Conservation (phyloP, 148 eudicot genomes). For the Silene conica region DNA sequence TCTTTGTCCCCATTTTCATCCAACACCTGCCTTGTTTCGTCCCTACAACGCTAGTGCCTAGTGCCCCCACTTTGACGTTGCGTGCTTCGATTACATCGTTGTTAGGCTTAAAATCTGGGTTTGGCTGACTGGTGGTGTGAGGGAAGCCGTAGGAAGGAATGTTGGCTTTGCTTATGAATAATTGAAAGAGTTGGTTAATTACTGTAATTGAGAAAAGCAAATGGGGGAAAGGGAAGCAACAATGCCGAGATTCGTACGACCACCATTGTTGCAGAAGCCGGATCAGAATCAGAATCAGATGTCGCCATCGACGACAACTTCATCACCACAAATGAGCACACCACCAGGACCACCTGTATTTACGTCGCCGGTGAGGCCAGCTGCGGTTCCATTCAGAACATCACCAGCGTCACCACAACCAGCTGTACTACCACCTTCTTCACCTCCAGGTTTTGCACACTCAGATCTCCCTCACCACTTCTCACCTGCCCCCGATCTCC, state of each 20-base stretch:
- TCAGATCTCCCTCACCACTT: slow-evolving; percentile 28
- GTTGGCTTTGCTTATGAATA: too few species aligned
- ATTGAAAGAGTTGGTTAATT: too few species aligned
- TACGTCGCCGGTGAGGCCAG: slow-evolving; percentile 78
- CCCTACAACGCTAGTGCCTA: too few species aligned
- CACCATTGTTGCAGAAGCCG: not conserved
- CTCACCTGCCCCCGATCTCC: slow-evolving; percentile 34
- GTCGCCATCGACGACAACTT: slow-evolving; percentile 36
- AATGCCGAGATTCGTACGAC: not conserved
- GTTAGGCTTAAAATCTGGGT: too few species aligned
- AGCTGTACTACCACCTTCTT: slow-evolving; percentile 54
- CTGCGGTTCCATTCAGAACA: slow-evolving; percentile 85
- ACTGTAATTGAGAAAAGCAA: too few species aligned
- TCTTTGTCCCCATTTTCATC: too few species aligned
- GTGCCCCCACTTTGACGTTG: too few species aligned
- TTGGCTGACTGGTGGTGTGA: too few species aligned
- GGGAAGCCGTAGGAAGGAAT: too few species aligned
- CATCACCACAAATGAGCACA: slow-evolving; percentile 70
- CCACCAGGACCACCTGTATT: slow-evolving; percentile 94
- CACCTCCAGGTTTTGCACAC: slow-evolving; percentile 59
- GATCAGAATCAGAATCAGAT: not conserved
- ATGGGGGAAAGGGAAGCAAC: not conserved
- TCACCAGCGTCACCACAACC: slow-evolving; percentile 95
- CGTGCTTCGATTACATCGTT: too few species aligned
- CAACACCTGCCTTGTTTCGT: too few species aligned